phyloP scores from a whole-genome alignment of 2,329 filamentous ascomycete genomes.

The Tolypocladium pustulatum region DNA sequence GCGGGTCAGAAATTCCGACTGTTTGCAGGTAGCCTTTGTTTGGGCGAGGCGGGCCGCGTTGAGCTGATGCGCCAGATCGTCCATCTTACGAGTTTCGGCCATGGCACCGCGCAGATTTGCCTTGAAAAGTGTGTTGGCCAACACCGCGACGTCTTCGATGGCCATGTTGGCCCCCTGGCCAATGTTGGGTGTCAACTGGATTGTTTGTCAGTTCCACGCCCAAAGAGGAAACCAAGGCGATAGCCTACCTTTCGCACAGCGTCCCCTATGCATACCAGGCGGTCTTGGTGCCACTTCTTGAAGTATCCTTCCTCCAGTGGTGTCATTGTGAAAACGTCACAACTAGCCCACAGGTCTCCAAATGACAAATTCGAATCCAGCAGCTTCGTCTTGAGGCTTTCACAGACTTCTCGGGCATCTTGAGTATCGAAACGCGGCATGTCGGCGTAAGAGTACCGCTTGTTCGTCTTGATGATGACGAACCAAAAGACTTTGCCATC shows the following conservation, averaged over 20 bases:
- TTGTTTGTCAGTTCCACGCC: background rate
- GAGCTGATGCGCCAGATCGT: background rate
- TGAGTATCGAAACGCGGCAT: background rate
- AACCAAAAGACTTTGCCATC: slow-evolving; percentile 23
- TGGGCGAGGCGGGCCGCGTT: background rate
- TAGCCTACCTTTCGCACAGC: slow-evolving; percentile 20
- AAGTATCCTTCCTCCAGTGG: slow-evolving; percentile 20
- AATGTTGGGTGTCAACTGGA: slow-evolving; percentile 9
- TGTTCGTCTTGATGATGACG: slow-evolving; percentile 16
- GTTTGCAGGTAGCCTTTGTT: slow-evolving; percentile 2
- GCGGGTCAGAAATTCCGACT: slow-evolving; percentile 7
- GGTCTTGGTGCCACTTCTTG: slow-evolving; percentile 19
- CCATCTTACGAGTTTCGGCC: background rate
- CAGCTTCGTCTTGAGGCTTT: background rate
- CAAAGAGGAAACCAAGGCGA: background rate
- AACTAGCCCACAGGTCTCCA: slow-evolving; percentile 16
- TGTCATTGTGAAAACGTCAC: slow-evolving; percentile 16
- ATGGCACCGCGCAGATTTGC: background rate
- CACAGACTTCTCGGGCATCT: slow-evolving; percentile 1
- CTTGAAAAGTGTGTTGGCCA: slow-evolving; percentile 6
- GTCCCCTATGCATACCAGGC: slow-evolving; percentile 21
- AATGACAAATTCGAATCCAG: slow-evolving; percentile 8
- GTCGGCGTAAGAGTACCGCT: background rate
- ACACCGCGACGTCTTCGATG: slow-evolving; percentile 8
- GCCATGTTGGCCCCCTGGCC: slow-evolving; percentile 12